Base-by-base conservation (phyloP, 2,329 filamentous ascomycete species). In the Trichoderma arundinaceum region DNA sequence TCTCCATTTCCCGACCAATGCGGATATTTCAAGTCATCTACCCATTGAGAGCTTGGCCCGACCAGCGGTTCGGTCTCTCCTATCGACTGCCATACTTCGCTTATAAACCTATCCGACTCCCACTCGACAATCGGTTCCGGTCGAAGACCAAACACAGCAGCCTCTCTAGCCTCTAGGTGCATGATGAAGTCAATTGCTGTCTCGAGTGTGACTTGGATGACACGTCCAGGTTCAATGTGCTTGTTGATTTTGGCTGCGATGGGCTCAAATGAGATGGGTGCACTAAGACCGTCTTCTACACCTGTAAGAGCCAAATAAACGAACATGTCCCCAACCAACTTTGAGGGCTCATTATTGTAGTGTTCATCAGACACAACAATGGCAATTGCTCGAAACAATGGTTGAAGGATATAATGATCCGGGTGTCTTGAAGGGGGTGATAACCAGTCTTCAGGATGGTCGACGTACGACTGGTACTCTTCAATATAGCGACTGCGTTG, bases 191-290 rank as follows among this genome's bases (percentile, higher is more conserved):
- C 22, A 28, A 28, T 28, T 28, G 22, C 22, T 28, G 22, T 28
- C 22, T 28, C 22, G 4, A 28, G 12, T 8, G 52, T 54, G 10
- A n/a, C 19, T 41, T 39, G 10, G 12, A 54, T 35, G 3, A 33
- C 35, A 2, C 9, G 7, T 17, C 17, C n/a, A 28, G 22, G 22
- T 15, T 9, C 52, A 22, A 54, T 15, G 19, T 54, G 19, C 1
- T 9, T n/a, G 7, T 54, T n/a, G 22, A 41, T 54, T 10, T 41
- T 41, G 13, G 13, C 52, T 19, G 13, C 28, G 2, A 56, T 48
- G 4, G 61, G 17, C 12, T 69, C 60, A 28, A 70, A 70, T 9
- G 65, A 62, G 54, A 69, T 68, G 3, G 67, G 67, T 8, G 66
- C 60, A 15, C 64, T 68, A 0, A 69, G 61, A 3, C 61, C 60